Evolutionary conservation across 1,284 basidiomycete species (phyloP), one percentile per base, ranked within the genome.

Genomic region (Lentinula novae-zelandiae): DNA sequence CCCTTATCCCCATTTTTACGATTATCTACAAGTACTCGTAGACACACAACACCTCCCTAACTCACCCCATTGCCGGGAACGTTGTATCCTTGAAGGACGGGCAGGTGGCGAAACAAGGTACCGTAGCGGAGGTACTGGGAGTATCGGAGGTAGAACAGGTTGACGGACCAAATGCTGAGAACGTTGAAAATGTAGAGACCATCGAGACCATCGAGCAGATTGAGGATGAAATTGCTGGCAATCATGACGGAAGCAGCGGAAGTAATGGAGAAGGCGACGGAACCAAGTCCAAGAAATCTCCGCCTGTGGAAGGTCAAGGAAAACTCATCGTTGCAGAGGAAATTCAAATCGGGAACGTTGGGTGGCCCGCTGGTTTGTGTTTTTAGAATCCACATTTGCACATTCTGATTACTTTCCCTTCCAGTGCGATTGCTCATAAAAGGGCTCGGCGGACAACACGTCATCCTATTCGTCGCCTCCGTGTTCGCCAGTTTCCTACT

Each of bases 31-130:
- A 27, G 3, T 27, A 27, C 27, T 38, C 12, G 36, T 55, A 82
- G 80, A 89, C 87, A 0, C 87, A 90, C 71, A 87, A 89, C 66
- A 73, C 88, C 36, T 78, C 80, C 3, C 76, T 89, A 68, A 79
- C 79, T 10, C 74, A 75, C 31, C 80, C 82, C 2, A 73, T 86
- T n/a, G 82, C 86, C 5, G 78, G 82, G 52, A 85, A 78, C 68
- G 76, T 88, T 5, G 77, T 89, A 7, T 78, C 79, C 1, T 68
- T 90, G 13, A 75, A 75, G 27, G 78, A 82, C 60, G 81, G 82
- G 6, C 73, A 70, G 0, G 69, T 83, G 52, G 57, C 66, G 1
- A 75, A 72, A 53, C 77, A 81, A 65, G 81, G 80, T 2, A 66
- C 73, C 0, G 64, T 80, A 10, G 68, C 70, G 0, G 75, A 73